Percentiles rank a stretch among this genome's conserved stretches.
Evolutionary conservation across 2,329 filamentous ascomycete genomes (phyloP).

Genomic region (Talaromyces sp.): DNA sequence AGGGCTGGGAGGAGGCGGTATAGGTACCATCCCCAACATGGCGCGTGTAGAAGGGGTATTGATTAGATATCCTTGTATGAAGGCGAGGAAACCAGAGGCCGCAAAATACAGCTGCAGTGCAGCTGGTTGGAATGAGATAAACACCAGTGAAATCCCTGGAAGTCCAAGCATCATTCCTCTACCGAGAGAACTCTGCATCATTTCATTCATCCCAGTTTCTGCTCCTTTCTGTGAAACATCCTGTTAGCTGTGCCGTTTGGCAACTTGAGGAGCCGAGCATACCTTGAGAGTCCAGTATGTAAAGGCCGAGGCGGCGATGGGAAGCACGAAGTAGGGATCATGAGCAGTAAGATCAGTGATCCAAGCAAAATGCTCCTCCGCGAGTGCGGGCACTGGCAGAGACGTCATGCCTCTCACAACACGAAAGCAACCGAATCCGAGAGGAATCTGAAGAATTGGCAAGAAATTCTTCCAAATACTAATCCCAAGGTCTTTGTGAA

Average conservation of each 20-base stretch:
- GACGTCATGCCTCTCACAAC: conserved; percentile 66
- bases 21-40: conserved; percentile 18
- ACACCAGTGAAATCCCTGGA: conserved; percentile 46
- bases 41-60: conserved; percentile 28
- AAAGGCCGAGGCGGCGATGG: conserved; percentile 52
- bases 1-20: conserved; percentile 5
- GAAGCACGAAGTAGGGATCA: conserved; percentile 75
- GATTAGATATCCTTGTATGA: conserved; percentile 43
- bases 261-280: conserved; percentile 20
- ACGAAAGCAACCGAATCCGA: conserved; percentile 77
- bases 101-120: conserved; percentile 60
- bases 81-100: conserved; percentile 29
- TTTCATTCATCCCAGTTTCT: conserved; percentile 17
- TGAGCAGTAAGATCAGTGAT: conserved; percentile 66
- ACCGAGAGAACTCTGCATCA: conserved; percentile 19
- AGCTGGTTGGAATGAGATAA: conserved; percentile 52
- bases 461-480: conserved; percentile 46
- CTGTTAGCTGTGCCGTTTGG: not conserved
- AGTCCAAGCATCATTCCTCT: conserved; percentile 39
- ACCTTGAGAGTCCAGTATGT: conserved; percentile 57
- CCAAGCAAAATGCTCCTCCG: conserved; percentile 68
- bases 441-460: conserved; percentile 60
- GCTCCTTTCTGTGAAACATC: conserved; percentile 28
- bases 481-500: conserved; percentile 54
- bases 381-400: conserved; percentile 74